These are phyloP conservation scores for Solanum hybrid DNA, from an alignment of 305 asterid species.

Conservation along the genomic window DNA sequence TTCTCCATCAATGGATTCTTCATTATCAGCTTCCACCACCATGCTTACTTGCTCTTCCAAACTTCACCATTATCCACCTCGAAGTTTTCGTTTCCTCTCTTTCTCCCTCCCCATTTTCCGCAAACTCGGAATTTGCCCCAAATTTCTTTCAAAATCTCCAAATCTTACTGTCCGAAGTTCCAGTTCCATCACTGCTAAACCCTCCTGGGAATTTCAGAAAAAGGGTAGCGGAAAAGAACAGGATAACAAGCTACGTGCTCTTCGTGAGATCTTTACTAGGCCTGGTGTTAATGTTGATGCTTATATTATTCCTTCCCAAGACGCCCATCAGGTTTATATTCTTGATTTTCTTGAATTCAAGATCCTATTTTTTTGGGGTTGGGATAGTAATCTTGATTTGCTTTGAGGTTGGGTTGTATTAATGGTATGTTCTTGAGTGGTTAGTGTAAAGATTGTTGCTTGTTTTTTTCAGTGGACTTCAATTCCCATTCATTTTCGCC, in stretches of 20 bases:
- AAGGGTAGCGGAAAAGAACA: slow-evolving; percentile 37
- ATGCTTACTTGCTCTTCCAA: slow-evolving; percentile 32
- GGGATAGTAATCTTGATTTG: neutral
- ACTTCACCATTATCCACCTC: slow-evolving; percentile 25
- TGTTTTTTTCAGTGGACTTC: neutral
- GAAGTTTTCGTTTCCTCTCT: slow-evolving; percentile 25
- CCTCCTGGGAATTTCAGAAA: slow-evolving; percentile 69
- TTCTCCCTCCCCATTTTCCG: slow-evolving; percentile 32
- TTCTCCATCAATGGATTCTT: slow-evolving; percentile 7
- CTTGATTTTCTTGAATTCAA: neutral
- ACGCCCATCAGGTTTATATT: slow-evolving; percentile 77
- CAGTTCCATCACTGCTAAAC: slow-evolving; percentile 71
- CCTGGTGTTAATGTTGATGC: slow-evolving; percentile 74
- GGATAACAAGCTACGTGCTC: slow-evolving; percentile 45
- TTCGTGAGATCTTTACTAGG: slow-evolving; percentile 62
- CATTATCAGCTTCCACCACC: slow-evolving; percentile 19
- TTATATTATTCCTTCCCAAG: slow-evolving; percentile 92
- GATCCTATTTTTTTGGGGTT: neutral
- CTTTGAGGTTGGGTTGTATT: neutral
- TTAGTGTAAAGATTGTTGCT: neutral
- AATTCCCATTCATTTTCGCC: neutral
- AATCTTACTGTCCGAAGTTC: slow-evolving; percentile 23
- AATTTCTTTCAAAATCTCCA: slow-evolving; percentile 18
- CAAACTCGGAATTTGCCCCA: slow-evolving; percentile 28
- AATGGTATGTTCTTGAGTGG: neutral